These are phyloP conservation scores for Citrus australasica DNA, from an alignment of 345 rosid genomes.

Conservation along the genomic window DNA sequence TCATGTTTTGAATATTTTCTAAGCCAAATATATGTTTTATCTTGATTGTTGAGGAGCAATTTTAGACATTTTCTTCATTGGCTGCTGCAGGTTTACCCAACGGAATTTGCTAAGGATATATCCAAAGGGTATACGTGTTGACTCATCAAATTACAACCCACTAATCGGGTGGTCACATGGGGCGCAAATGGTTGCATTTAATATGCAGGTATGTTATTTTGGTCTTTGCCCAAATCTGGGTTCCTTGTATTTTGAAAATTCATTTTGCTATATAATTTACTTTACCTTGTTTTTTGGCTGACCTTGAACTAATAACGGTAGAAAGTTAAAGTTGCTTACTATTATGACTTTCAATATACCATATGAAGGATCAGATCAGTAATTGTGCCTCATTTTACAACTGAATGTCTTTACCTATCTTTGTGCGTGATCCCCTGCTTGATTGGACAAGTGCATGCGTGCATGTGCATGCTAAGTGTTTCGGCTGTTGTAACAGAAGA, in stretches of 20 bases:
- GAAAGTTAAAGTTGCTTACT: background rate
- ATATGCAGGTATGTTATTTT: conserved; percentile 70
- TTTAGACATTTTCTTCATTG: conserved; percentile 15
- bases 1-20: background rate
- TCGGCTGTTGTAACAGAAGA: background rate
- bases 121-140: conserved; percentile 83
- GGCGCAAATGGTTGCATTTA: conserved; percentile 99
- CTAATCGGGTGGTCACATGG: conserved; percentile 90
- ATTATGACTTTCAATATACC: background rate
- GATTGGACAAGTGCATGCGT: background rate
- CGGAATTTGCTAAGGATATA: conserved; percentile 76
- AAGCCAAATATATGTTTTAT: background rate
- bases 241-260: background rate
- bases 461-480: background rate
- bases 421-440: background rate
- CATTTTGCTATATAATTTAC: background rate
- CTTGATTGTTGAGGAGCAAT: conserved; percentile 3
- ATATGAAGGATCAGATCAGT: background rate
- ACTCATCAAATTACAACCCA: conserved; percentile 91
- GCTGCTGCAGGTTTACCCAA: conserved; percentile 70
- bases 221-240: background rate
- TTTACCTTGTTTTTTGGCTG: background rate
- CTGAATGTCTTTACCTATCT: background rate
- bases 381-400: background rate
- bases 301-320: background rate